Percentiles rank a stretch among this genome's conserved stretches.
These are phyloP conservation scores for Camellia granthamiana DNA, from an alignment of 148 eudicot species.

Conservation along the genomic window DNA sequence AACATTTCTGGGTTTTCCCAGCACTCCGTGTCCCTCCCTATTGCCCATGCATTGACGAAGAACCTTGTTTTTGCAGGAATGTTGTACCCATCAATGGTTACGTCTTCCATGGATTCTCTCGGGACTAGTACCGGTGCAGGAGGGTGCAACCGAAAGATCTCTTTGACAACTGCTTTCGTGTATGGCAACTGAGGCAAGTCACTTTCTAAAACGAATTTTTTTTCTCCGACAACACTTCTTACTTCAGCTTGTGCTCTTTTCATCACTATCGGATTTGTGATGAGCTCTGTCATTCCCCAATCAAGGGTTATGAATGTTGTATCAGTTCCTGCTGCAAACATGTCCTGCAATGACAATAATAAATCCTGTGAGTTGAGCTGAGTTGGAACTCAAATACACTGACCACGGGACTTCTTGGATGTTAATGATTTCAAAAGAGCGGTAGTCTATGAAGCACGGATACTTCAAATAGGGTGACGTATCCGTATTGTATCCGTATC, in stretches of 20 bases:
- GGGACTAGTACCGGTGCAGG: slow-evolving; percentile 59
- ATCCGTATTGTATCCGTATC: no score
- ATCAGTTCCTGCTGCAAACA: slow-evolving; percentile 64
- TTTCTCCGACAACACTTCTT: slow-evolving; percentile 29
- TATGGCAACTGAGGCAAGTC: slow-evolving; percentile 48
- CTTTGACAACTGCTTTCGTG: slow-evolving; percentile 53
- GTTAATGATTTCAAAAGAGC: background rate
- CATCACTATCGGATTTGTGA: slow-evolving; percentile 41
- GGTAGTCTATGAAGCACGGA: no score
- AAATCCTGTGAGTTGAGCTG: background rate
- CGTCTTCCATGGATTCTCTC: slow-evolving; percentile 45
- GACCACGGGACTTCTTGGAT: background rate
- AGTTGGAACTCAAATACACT: background rate
- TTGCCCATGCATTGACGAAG: slow-evolving; percentile 56
- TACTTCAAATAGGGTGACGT: no score
- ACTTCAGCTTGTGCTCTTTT: slow-evolving; percentile 52
- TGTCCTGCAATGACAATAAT: slow-evolving; percentile 38
- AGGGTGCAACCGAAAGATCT: slow-evolving; percentile 50
- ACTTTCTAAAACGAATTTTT: slow-evolving; percentile 29
- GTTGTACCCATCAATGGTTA: slow-evolving; percentile 33
- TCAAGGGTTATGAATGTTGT: slow-evolving; percentile 46
- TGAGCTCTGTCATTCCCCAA: slow-evolving; percentile 59
- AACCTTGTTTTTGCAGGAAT: slow-evolving; percentile 46
- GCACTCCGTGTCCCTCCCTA: slow-evolving; percentile 49
- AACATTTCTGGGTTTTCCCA: slow-evolving; percentile 59